Conservation (phyloP, 2,329 filamentous ascomycete genomes). For the Talaromyces atroroseus region DNA sequence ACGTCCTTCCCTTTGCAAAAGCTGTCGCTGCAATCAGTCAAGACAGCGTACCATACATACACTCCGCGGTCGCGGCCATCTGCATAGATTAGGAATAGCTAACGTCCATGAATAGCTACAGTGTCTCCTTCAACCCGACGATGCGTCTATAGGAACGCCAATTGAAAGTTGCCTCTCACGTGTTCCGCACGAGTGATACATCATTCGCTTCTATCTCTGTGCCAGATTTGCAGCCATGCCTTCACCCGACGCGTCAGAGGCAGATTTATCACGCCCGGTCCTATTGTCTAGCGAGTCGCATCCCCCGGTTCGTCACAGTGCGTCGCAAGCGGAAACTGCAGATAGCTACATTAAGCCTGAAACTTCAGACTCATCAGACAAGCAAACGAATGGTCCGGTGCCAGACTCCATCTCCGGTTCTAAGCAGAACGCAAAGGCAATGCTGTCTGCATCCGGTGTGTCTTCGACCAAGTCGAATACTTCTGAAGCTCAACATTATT, state of each 20-base stretch:
- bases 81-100: background rate
- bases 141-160: conserved; percentile 27
- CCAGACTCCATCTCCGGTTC: conserved; percentile 50
- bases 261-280: too few relatives aligned
- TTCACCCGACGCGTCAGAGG: conserved; percentile 27
- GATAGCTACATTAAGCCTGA: conserved; percentile 20
- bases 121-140: conserved; percentile 20
- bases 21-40: background rate
- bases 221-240: conserved; percentile 25
- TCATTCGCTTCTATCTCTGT: background rate
- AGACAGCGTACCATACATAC: background rate
- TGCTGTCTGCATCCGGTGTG: conserved; percentile 49
- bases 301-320: conserved; percentile 15
- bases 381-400: conserved; percentile 23
- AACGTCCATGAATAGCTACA: background rate
- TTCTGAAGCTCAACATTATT: conserved; percentile 21
- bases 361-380: conserved; percentile 20
- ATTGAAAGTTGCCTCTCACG: conserved; percentile 20
- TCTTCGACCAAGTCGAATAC: conserved; percentile 26
- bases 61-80: background rate
- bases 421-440: conserved; percentile 56
- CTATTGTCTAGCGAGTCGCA: conserved; percentile 22
- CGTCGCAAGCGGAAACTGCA: conserved; percentile 20
- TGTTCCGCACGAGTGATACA: conserved; percentile 20
- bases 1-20: conserved; percentile 4